phyloP scores from a whole-genome alignment of 2,329 filamentous ascomycete genomes.

The Colletotrichum orbiculare region DNA sequence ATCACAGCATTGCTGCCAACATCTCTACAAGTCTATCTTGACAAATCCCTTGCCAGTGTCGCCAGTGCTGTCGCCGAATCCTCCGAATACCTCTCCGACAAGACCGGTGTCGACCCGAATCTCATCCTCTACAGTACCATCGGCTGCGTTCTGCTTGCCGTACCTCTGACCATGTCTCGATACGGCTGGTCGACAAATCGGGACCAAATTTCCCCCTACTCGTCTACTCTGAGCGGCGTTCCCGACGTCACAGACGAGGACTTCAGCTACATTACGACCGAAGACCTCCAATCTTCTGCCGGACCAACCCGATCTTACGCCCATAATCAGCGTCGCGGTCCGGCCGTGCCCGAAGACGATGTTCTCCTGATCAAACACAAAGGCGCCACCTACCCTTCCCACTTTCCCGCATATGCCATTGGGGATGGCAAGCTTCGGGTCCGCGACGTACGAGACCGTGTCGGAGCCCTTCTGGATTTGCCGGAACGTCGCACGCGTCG shows the following conservation, averaged over 20 bases:
- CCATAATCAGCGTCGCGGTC: constrained; percentile 50
- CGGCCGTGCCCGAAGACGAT: constrained; percentile 69
- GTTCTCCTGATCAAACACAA: constrained; percentile 77
- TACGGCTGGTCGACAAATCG: constrained; percentile 61
- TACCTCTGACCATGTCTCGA: constrained; percentile 65
- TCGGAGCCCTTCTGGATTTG: constrained; percentile 73
- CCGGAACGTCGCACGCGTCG: constrained; percentile 61
- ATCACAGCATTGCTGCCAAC: constrained; percentile 61
- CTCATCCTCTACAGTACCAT: constrained; percentile 62
- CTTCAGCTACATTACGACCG: constrained; percentile 85
- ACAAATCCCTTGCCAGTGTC: constrained; percentile 62
- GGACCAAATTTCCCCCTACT: constrained; percentile 63
- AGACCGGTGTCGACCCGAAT: constrained; percentile 60
- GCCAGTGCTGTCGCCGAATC: constrained; percentile 59
- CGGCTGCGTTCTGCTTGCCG: constrained; percentile 58
- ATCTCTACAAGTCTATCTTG: constrained; percentile 64
- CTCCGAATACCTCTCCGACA: constrained; percentile 63
- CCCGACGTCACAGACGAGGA: constrained; percentile 79
- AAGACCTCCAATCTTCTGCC: constrained; percentile 68
- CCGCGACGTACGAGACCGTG: constrained; percentile 73
- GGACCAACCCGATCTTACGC: constrained; percentile 50
- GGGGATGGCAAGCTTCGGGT: constrained; percentile 78
- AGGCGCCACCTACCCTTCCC: constrained; percentile 72
- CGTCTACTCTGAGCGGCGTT: constrained; percentile 56
- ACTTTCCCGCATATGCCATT: constrained; percentile 81